Evolutionary conservation across 2,329 filamentous ascomycete species (phyloP).

Genomic region (Colletotrichum costaricense): DNA sequence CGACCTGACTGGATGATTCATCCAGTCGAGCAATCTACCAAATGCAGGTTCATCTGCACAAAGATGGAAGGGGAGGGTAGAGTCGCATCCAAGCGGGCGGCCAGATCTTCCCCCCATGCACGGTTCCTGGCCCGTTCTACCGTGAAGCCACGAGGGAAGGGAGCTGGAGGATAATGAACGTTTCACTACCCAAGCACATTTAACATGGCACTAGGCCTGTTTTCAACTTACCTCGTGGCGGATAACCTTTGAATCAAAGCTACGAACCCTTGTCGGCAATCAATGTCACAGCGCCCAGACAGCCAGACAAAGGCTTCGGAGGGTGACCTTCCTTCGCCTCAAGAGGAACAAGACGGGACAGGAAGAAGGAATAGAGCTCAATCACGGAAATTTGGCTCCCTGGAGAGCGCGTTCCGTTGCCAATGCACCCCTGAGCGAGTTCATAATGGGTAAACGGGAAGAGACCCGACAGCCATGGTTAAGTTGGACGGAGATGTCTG

Average conservation of each 20-base stretch:
- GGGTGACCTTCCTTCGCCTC: conserved; percentile 9
- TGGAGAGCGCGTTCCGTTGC: not conserved
- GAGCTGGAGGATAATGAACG: not conserved
- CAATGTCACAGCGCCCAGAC: not conserved
- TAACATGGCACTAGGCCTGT: not conserved
- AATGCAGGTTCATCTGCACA: conserved; percentile 10
- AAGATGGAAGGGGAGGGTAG: not conserved
- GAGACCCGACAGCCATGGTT: not conserved
- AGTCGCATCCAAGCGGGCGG: conserved; percentile 8
- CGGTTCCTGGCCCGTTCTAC: conserved; percentile 34
- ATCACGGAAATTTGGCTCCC: not conserved
- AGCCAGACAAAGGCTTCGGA: conserved; percentile 15
- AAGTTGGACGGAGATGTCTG: not conserved
- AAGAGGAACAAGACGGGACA: not conserved
- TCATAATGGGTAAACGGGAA: not conserved
- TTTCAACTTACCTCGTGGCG: not conserved
- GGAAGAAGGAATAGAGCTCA: not conserved
- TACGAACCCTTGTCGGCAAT: not conserved
- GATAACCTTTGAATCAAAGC: not conserved
- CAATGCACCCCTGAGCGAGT: not conserved
- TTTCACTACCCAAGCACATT: not conserved
- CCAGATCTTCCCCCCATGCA: conserved; percentile 9
- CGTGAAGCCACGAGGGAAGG: conserved; percentile 3
- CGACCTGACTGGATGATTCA: not conserved
- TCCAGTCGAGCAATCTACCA: too few species aligned